These are phyloP conservation scores for Apiotrichum domesticum DNA, from an alignment of 1,284 basidiomycete species.

Conservation along the genomic window DNA sequence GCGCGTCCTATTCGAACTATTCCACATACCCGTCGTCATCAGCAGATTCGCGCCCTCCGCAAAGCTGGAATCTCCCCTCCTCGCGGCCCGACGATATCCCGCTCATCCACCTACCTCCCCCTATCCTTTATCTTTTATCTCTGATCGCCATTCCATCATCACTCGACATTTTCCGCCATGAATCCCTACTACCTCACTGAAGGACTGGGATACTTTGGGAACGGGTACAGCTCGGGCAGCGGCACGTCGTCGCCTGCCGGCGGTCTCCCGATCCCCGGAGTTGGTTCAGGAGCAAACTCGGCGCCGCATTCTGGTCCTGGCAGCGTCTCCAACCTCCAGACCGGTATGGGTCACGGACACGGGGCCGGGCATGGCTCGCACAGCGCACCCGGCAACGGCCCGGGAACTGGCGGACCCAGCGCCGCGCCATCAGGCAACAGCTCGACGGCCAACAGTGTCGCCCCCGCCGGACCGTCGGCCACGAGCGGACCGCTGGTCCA, in stretches of 20 bases:
- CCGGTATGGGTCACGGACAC: not conserved
- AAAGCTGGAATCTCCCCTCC: too few species aligned
- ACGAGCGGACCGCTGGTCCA: constrained; percentile 29
- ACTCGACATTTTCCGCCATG: constrained; percentile 1
- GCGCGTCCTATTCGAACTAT: too few species aligned
- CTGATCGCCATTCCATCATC: too few species aligned
- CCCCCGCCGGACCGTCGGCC: not conserved
- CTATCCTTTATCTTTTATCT: too few species aligned
- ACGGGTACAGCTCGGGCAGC: constrained; percentile 10
- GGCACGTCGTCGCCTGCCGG: constrained; percentile 68
- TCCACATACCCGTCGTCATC: too few species aligned
- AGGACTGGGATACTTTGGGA: constrained; percentile 9
- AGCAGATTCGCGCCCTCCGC: too few species aligned
- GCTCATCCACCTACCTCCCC: too few species aligned
- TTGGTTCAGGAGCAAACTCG: not conserved
- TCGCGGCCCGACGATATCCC: too few species aligned
- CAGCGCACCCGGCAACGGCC: not conserved
- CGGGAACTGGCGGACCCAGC: not conserved
- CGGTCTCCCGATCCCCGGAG: constrained; percentile 42
- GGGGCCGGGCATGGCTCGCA: not conserved
- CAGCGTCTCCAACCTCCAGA: not conserved
- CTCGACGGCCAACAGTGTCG: not conserved
- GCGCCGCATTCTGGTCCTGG: not conserved
- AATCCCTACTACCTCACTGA: constrained; percentile 20
- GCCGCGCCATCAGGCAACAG: not conserved